phyloP scores from a whole-genome alignment of 140 eudicot species.

The Cichorium intybus region DNA sequence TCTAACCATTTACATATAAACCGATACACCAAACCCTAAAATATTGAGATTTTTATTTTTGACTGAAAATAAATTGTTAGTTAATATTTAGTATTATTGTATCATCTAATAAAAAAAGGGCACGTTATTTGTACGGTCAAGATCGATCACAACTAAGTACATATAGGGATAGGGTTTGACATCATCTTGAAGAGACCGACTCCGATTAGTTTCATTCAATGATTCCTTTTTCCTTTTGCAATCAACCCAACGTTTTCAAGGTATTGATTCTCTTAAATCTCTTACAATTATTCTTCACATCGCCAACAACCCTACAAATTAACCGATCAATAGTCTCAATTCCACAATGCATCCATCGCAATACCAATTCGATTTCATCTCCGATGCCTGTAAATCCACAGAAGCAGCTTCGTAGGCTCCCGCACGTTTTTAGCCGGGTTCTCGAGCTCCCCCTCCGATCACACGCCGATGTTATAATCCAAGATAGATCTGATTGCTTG shows the following conservation, averaged over 20 bases:
- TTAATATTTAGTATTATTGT: too few relatives aligned
- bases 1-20: too few relatives aligned
- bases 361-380: constrained; percentile 13
- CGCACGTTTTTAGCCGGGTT: constrained; percentile 70
- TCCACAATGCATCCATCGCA: constrained; percentile 6
- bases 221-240: constrained; percentile 20
- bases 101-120: too few relatives aligned
- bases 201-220: constrained; percentile 15
- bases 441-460: constrained; percentile 72
- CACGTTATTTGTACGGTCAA: not conserved
- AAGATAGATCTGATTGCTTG: constrained; percentile 42
- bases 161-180: constrained; percentile 6
- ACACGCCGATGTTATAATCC: constrained; percentile 61
- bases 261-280: constrained; percentile 28
- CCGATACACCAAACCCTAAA: too few relatives aligned
- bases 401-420: constrained; percentile 62
- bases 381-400: constrained; percentile 32
- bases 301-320: constrained; percentile 17
- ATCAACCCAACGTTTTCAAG: constrained; percentile 15
- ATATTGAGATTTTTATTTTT: too few relatives aligned
- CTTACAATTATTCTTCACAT: constrained; percentile 12
- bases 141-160: not conserved
- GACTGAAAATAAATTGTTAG: too few relatives aligned
- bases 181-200: not conserved
- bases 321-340: constrained; percentile 11